These are phyloP conservation scores for Capsella bursapastoris DNA, from an alignment of 345 rosid species.

Conservation along the genomic window DNA sequence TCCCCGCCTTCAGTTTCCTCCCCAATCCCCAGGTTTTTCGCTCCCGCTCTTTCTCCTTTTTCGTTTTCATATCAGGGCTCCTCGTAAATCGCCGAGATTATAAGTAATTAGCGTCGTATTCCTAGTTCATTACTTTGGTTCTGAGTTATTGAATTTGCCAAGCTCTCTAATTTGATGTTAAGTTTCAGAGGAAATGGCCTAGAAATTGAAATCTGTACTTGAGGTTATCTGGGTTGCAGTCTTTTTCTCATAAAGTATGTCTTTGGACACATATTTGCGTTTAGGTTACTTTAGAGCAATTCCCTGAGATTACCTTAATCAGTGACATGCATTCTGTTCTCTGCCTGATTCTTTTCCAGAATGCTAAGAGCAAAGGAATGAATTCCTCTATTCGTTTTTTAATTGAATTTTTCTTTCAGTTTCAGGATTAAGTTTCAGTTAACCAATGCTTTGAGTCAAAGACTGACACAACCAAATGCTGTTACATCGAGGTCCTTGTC, in stretches of 20 bases:
- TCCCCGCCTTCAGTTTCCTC: slow-evolving; percentile 45
- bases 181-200: slow-evolving; percentile 1
- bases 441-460: slow-evolving; percentile 42
- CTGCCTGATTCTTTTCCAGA: neutral
- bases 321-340: neutral
- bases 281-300: slow-evolving; percentile 3
- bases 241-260: neutral
- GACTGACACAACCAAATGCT: slow-evolving; percentile 49
- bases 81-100: neutral
- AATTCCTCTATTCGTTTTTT: neutral
- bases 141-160: slow-evolving; percentile 10
- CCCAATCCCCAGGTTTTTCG: slow-evolving; percentile 57
- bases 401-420: slow-evolving; percentile 8
- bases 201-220: slow-evolving; percentile 4
- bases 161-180: slow-evolving; percentile 13
- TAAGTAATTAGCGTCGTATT: neutral
- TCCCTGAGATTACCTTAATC: neutral
- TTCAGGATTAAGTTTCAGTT: slow-evolving; percentile 57
- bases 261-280: neutral
- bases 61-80: neutral
- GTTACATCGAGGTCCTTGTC: slow-evolving; percentile 55
- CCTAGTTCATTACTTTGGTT: neutral
- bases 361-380: neutral
- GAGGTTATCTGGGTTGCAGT: neutral
- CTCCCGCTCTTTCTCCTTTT: neutral